Evolutionary conservation across 192 early-diverging fungal genomes (phyloP).

Genomic region (Dispira simplex): DNA sequence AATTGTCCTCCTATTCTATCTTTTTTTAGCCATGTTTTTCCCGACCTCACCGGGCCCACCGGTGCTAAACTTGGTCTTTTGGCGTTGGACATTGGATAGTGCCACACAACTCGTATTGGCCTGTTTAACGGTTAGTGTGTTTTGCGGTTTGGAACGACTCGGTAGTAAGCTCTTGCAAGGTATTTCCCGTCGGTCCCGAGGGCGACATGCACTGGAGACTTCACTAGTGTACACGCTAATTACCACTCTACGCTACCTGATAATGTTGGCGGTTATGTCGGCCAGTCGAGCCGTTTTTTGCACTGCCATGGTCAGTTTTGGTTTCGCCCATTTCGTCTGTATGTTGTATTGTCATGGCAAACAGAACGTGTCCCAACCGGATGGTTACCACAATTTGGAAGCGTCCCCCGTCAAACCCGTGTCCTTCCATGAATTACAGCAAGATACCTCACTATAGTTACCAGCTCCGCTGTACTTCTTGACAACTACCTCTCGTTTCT

Average conservation of each 20-base stretch:
- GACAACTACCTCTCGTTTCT: no score
- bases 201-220: background rate
- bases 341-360: background rate
- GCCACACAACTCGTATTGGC: background rate
- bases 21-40: no score
- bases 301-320: background rate
- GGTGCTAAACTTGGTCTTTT: no score
- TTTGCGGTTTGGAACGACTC: background rate
- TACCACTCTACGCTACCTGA: constrained; percentile 1
- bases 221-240: background rate
- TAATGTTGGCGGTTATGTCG: constrained; percentile 8
- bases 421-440: background rate
- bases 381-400: background rate
- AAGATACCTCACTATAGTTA: background rate
- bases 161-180: background rate
- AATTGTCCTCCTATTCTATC: no score
- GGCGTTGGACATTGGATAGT: no score
- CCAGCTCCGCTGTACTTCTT: background rate
- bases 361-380: background rate
- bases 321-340: background rate
- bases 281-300: background rate
- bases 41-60: no score
- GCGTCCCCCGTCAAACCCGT: background rate
- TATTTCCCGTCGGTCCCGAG: background rate
- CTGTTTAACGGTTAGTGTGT: background rate